Base-by-base conservation (phyloP, 106 monocot genomes). In the Apostasia ramifera region DNA sequence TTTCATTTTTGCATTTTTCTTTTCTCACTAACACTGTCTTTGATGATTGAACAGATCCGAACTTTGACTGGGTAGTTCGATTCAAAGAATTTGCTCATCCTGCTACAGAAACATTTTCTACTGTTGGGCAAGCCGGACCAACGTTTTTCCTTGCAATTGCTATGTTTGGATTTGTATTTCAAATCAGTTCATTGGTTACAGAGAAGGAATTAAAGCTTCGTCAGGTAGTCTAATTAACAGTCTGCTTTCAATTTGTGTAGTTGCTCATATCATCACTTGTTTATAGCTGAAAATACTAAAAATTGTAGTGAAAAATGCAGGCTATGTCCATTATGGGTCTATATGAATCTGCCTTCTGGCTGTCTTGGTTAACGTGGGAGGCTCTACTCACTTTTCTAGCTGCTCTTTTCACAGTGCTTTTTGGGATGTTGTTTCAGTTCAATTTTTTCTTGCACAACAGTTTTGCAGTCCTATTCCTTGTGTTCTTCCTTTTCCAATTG, bases 131-230 rank as follows among this genome's bases (percentile, higher is more conserved):
- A 54, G 88, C 84, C 41, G 95, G 95, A 37, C 89, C 85, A 42
- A 92, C 92, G 0, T 92, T 95, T 73, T 92, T 95, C 74, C 84
- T 95, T 66, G 89, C 95, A 37, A 77, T 95, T 55, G 89, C 95
- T 42, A 95, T 95, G 95, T 92, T 95, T 77, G 82, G 92, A 70
- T 95, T 95, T 77, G 95, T 95, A 40, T 89, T 95, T 67, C 95
- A 95, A 69, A 86, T 91, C 51, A 81, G 92, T 80, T 79, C 88
- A 55, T 70, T 95, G 70, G 92, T 95, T 57, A 77, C 84, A 49
- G 95, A 95, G 58, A 95, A 95, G 66, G 95, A 95, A 76, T 88
- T 92, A 45, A 95, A 95, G 69, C 88, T 95, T 71, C 91, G 95
- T 45, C 95, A 95, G 91, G 94, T 94, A 26, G 38, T 14, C 9